These are phyloP conservation scores for Aechmea fasciata DNA, from an alignment of 176 grass and related monocot genomes.

Conservation along the genomic window DNA sequence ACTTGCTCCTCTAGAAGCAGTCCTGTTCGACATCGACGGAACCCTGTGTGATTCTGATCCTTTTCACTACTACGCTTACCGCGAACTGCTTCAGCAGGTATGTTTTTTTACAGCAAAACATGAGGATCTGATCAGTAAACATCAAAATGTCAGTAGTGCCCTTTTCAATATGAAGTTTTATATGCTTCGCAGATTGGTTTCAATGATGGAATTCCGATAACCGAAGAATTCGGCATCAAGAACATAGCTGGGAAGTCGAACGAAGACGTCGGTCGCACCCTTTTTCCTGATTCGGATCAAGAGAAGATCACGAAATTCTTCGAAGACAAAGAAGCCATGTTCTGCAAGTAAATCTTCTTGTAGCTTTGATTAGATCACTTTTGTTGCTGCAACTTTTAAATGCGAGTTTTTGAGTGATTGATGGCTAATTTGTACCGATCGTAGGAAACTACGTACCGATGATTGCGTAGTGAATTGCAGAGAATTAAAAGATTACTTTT, in stretches of 20 bases:
- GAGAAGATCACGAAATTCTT: conserved; percentile 38
- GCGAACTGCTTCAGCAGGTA: conserved; percentile 50
- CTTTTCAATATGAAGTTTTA: not conserved
- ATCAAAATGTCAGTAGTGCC: not conserved
- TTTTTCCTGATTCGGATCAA: conserved; percentile 71
- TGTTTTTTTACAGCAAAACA: not conserved
- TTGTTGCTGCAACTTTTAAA: no score
- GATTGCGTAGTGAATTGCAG: no score
- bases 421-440: no score
- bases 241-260: conserved; percentile 69
- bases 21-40: conserved; percentile 83
- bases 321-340: conserved; percentile 64
- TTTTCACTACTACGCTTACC: conserved; percentile 56
- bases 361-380: not conserved
- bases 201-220: conserved; percentile 63
- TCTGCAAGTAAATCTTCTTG: conserved; percentile 33
- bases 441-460: no score
- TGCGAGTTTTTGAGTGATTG: no score
- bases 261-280: conserved; percentile 40
- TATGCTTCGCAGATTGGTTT: conserved; percentile 41
- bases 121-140: not conserved
- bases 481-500: no score
- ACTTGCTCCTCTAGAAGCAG: conserved; percentile 46
- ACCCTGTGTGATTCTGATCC: conserved; percentile 67
- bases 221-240: conserved; percentile 53